Evolutionary conservation across 2,329 filamentous ascomycete genomes (phyloP), one percentile per base, ranked within the genome.

Genomic region (Penicillium frequentans): DNA sequence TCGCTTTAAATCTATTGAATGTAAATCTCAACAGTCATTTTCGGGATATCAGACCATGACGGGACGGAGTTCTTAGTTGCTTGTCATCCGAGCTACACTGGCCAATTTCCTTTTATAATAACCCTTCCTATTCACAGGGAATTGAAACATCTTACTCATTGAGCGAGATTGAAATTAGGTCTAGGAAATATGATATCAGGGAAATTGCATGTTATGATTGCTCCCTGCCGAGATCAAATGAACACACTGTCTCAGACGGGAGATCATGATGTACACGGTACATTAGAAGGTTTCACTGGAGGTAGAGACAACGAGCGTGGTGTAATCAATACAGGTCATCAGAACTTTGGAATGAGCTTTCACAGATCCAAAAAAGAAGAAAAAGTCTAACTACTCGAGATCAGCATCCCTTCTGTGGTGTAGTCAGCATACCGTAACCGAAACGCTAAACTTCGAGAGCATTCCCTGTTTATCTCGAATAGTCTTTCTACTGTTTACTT

Each of bases 201-300:
- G 13, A 21, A 21, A 23, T 19, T 39, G 35, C 3, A 42, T 42
- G 14, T 42, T 23, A 42, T 21, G 39, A 13, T 39, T 39, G n/a
- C 9, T 35, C 49, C 33, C 44, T 56, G 52, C 37, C 48, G n/a
- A 56, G 31, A 19, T 14, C 19, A 7, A 7, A 55, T 49, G 47
- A 55, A 53, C 49, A 60, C 55, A 53, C 11, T 64, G 63, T 64
- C 64, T 66, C 16, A 66, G 64, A 66, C 64, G 64, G 19, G 27
- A 59, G 39, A 59, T 59, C 46, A 56, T 16, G 58, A 60, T 60
- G 29, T 37, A 55, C 58, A 55, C 11, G 56, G 54, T 50, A 57
- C 45, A 56, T 46, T 23, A 19, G 45, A 19, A 48, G 29, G 64
- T 65, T 49, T 66, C 64, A 65, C 57, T 57, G 43, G 33, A 33